These are phyloP conservation scores for Phytopythium kandeliae DNA, from an alignment of 352 stramenopile genomes.

Conservation along the genomic window DNA sequence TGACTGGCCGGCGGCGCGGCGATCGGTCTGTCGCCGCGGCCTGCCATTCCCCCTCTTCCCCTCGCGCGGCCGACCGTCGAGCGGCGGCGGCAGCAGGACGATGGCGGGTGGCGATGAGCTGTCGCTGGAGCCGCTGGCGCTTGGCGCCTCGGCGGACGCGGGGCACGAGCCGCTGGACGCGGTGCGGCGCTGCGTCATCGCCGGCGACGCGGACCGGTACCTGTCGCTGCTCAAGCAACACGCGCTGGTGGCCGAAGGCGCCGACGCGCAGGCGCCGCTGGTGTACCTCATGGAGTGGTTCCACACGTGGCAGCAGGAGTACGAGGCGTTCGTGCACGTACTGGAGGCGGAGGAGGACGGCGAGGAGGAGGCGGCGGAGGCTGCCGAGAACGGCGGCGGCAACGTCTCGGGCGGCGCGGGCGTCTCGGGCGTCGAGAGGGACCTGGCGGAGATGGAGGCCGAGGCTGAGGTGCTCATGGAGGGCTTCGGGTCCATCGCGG, in stretches of 20 bases:
- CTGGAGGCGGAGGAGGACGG: conserved; percentile 48
- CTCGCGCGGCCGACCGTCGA: no score
- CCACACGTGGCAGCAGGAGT: conserved; percentile 84
- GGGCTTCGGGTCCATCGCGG: conserved; percentile 53
- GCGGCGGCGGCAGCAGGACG: no score
- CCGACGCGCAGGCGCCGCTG: conserved; percentile 32
- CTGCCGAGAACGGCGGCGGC: conserved; percentile 7
- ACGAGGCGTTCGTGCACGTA: conserved; percentile 74
- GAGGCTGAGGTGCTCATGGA: conserved; percentile 63
- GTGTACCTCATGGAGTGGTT: conserved; percentile 83
- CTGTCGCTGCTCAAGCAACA: conserved; percentile 23
- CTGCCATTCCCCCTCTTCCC: no score
- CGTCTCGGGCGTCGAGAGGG: conserved; percentile 32
- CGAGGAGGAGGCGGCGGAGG: no score
- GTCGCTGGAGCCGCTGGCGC: conserved; percentile 36
- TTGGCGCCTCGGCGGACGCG: conserved; percentile 24
- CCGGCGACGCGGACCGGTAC: conserved; percentile 41
- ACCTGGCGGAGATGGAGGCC: conserved; percentile 65
- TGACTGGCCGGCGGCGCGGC: not conserved
- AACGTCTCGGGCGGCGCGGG: conserved; percentile 4
- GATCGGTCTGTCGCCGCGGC: not conserved
- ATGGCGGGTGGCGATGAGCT: conserved; percentile 30
- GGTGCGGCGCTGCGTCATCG: conserved; percentile 54
- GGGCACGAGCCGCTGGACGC: conserved; percentile 35
- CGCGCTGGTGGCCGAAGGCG: conserved; percentile 17